phyloP scores from a whole-genome alignment of 2,329 filamentous ascomycete genomes.

The Neofusicoccum cordaticola region DNA sequence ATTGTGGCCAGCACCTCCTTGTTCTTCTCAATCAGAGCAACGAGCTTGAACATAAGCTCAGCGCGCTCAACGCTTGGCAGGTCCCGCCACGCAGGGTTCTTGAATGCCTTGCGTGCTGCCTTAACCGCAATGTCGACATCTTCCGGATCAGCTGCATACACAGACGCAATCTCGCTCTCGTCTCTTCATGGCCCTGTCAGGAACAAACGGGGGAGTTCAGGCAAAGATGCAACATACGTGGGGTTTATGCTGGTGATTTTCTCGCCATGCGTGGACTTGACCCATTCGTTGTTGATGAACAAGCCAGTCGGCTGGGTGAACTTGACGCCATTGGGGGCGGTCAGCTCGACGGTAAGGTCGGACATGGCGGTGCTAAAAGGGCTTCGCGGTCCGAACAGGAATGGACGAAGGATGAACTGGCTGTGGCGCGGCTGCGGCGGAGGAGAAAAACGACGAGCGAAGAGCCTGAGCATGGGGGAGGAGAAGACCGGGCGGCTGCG shows the following conservation, averaged over 20 bases:
- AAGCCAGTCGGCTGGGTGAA: slow-evolving; percentile 73
- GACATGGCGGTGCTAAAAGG: slow-evolving; percentile 37
- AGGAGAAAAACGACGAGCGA: neutral
- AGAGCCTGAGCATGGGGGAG: slow-evolving; percentile 19
- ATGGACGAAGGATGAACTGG: neutral
- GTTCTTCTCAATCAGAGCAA: slow-evolving; percentile 66
- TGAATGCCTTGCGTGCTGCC: slow-evolving; percentile 68
- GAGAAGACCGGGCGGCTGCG: slow-evolving; percentile 20
- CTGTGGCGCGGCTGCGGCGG: neutral
- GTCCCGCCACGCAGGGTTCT: slow-evolving; percentile 64
- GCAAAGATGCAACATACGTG: slow-evolving; percentile 46
- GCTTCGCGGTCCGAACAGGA: neutral
- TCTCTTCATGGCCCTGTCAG: slow-evolving; percentile 41
- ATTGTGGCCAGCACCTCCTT: slow-evolving; percentile 61
- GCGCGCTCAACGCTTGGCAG: slow-evolving; percentile 68
- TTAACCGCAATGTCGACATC: slow-evolving; percentile 70
- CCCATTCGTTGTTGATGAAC: slow-evolving; percentile 81
- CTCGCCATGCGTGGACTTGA: slow-evolving; percentile 62
- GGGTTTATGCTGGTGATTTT: slow-evolving; percentile 69
- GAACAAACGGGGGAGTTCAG: neutral
- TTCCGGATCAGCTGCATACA: slow-evolving; percentile 64
- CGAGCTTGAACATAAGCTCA: slow-evolving; percentile 66
- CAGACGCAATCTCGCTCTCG: slow-evolving; percentile 67
- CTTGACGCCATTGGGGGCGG: slow-evolving; percentile 70
- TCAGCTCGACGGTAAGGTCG: slow-evolving; percentile 58